These are phyloP conservation scores for Aureobasidium lini DNA, from an alignment of 2,329 filamentous ascomycete genomes.

Conservation along the genomic window DNA sequence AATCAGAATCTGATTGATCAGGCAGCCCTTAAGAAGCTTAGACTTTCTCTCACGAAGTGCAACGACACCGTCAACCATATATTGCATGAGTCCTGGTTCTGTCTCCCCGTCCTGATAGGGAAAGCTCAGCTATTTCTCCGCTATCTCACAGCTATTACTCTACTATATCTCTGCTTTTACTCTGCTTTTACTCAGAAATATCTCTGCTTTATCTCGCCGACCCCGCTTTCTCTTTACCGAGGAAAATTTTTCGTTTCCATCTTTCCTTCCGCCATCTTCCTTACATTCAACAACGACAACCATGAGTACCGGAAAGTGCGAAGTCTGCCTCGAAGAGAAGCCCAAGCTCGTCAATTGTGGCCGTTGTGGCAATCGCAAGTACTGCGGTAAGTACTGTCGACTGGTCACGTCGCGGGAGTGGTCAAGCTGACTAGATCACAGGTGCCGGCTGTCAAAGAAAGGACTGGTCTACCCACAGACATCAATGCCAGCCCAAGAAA, in stretches of 20 bases:
- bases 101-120: too few relatives aligned
- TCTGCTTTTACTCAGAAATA: too few relatives aligned
- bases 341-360: conserved; percentile 3
- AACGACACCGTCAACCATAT: too few relatives aligned
- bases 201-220: neutral
- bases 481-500: conserved; percentile 21
- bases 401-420: neutral
- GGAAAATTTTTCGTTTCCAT: neutral
- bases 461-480: conserved; percentile 18
- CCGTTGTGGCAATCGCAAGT: conserved; percentile 3
- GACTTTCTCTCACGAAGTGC: too few relatives aligned
- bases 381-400: neutral
- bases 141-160: too few relatives aligned
- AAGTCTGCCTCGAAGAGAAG: conserved; percentile 8
- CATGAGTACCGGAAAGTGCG: conserved; percentile 5
- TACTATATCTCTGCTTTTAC: too few relatives aligned
- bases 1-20: too few relatives aligned
- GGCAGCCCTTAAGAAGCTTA: too few relatives aligned
- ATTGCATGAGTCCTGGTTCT: too few relatives aligned
- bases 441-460: conserved; percentile 15
- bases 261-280: neutral
- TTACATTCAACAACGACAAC: neutral
- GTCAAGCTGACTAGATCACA: neutral
- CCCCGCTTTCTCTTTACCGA: neutral
- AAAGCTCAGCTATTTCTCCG: too few relatives aligned